phyloP scores from a whole-genome alignment of 2,329 filamentous ascomycete species.

The Microdochium trichocladiopsis region DNA sequence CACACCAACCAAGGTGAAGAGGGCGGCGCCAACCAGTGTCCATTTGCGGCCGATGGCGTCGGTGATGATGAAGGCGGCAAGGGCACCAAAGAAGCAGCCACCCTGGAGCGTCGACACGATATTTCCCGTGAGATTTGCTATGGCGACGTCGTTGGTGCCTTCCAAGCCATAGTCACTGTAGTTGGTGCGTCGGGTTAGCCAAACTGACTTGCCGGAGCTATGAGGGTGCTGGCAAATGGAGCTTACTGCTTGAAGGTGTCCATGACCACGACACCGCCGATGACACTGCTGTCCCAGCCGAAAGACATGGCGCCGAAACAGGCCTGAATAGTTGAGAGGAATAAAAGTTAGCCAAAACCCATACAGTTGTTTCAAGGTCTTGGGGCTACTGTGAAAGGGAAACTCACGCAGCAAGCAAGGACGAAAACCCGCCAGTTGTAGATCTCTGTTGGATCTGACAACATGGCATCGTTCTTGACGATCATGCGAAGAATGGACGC shows the following conservation, averaged over 20 bases:
- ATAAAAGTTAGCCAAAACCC: slow-evolving; percentile 7
- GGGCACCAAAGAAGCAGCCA: slow-evolving; percentile 30
- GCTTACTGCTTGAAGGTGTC: slow-evolving; percentile 46
- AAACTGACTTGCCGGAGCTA: neutral
- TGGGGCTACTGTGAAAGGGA: slow-evolving; percentile 3
- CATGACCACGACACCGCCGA: slow-evolving; percentile 58
- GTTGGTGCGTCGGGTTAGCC: slow-evolving; percentile 7
- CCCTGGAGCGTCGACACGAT: slow-evolving; percentile 52
- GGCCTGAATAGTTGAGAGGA: slow-evolving; percentile 14
- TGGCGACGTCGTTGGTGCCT: slow-evolving; percentile 26
- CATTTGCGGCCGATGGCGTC: slow-evolving; percentile 46
- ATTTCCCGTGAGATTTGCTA: slow-evolving; percentile 53
- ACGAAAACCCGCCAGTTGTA: slow-evolving; percentile 65
- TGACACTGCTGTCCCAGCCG: slow-evolving; percentile 56
- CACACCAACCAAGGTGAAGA: slow-evolving; percentile 50
- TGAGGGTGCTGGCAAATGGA: slow-evolving; percentile 1
- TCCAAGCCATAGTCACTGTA: slow-evolving; percentile 45
- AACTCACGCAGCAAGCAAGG: slow-evolving; percentile 48
- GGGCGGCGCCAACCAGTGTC: slow-evolving; percentile 44
- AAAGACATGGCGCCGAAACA: slow-evolving; percentile 49
- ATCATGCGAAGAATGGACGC: slow-evolving; percentile 28
- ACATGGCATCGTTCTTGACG: slow-evolving; percentile 55
- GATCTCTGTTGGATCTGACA: slow-evolving; percentile 57
- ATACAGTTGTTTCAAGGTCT: slow-evolving; percentile 5
- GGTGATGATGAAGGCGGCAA: slow-evolving; percentile 41